phyloP scores from a whole-genome alignment of 192 early-diverging fungal species.

The Backusella sp. region DNA sequence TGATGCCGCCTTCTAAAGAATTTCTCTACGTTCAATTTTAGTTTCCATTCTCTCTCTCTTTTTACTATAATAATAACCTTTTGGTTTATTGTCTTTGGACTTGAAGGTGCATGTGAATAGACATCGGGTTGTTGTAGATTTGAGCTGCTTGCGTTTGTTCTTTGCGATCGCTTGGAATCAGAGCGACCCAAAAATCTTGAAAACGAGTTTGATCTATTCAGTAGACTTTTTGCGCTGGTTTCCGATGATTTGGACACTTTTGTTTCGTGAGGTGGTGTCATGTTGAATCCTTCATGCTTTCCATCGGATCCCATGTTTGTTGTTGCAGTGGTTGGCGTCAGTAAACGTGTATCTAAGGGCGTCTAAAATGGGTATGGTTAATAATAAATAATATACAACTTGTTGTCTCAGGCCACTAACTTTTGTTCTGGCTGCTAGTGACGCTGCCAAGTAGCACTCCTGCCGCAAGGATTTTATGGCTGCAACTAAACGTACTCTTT shows the following conservation, averaged over 20 bases:
- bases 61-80: slow-evolving; percentile 14
- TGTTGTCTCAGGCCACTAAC: background rate
- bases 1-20: slow-evolving; percentile 49
- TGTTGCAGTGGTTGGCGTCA: background rate
- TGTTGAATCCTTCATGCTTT: slow-evolving; percentile 26
- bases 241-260: slow-evolving; percentile 20
- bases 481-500: slow-evolving; percentile 74
- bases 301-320: background rate
- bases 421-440: slow-evolving; percentile 32
- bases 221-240: slow-evolving; percentile 17
- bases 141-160: background rate
- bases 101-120: slow-evolving; percentile 17
- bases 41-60: no score
- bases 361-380: background rate
- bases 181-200: slow-evolving; percentile 35
- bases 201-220: slow-evolving; percentile 40
- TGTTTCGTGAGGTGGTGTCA: slow-evolving; percentile 9
- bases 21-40: slow-evolving; percentile 28
- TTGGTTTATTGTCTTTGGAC: slow-evolving; percentile 27
- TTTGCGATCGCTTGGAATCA: slow-evolving; percentile 31
- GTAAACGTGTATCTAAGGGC: background rate
- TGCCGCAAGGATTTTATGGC: slow-evolving; percentile 74
- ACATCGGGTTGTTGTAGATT: slow-evolving; percentile 13
- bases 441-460: slow-evolving; percentile 44
- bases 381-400: background rate